A percentile compares a stretch with the other conserved stretches of the same genome.
phyloP scores from a whole-genome alignment of 441 rosid species.

The Corymbia calophylla region DNA sequence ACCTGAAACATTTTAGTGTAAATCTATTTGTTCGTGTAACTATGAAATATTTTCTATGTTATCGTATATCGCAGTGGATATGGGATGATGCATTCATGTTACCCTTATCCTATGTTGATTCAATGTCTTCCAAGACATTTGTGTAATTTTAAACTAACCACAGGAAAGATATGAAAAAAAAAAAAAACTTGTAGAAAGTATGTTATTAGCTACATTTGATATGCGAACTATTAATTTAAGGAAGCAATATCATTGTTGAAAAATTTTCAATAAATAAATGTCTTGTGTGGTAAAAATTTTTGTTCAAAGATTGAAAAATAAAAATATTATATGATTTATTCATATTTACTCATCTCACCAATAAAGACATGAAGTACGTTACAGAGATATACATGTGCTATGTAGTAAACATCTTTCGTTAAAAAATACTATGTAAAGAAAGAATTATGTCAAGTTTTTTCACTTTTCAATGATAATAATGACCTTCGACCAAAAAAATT shows the following conservation, averaged over 20 bases:
- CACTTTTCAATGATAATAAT: not conserved
- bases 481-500: not conserved
- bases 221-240: not conserved
- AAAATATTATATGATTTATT: too few species aligned
- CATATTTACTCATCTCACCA: not conserved
- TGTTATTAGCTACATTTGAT: not conserved
- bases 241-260: not conserved
- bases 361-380: not conserved
- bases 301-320: too few species aligned
- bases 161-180: not conserved
- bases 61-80: too few species aligned
- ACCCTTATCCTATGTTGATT: not conserved
- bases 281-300: not conserved
- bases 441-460: not conserved
- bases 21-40: too few species aligned
- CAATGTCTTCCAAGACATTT: not conserved
- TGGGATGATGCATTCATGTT: not conserved
- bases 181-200: not conserved
- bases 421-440: not conserved
- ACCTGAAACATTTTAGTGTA: too few species aligned
- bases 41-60: not conserved
- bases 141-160: not conserved
- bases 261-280: not conserved
- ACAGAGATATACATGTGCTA: not conserved
- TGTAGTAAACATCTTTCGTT: not conserved